These are phyloP conservation scores for Trametes sanguinea DNA, from an alignment of 768 basidiomycete species.

Conservation along the genomic window DNA sequence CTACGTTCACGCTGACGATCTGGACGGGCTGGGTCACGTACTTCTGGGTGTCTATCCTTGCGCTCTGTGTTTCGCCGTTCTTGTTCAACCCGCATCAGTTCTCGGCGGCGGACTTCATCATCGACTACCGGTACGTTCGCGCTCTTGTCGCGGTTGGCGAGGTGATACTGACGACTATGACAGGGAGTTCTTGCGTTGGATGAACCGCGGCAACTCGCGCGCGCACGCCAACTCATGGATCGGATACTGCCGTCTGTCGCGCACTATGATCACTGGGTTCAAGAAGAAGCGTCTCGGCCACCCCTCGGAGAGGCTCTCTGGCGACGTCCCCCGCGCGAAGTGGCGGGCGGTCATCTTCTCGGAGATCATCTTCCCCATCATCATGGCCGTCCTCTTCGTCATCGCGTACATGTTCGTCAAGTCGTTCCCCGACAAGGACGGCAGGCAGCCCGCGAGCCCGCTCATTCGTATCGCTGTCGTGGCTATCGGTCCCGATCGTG, in stretches of 20 bases:
- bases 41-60: conserved; percentile 95
- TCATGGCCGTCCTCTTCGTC: conserved; percentile 84
- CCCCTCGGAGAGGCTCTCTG: conserved; percentile 95
- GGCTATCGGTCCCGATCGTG: conserved; percentile 90
- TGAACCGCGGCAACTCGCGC: conserved; percentile 97
- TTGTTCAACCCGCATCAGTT: conserved; percentile 99
- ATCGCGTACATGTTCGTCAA: conserved; percentile 93
- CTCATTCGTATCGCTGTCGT: conserved; percentile 93
- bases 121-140: conserved; percentile 81
- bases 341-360: conserved; percentile 91
- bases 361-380: conserved; percentile 82
- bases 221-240: conserved; percentile 99
- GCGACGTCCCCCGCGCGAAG: conserved; percentile 90
- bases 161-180: conserved; percentile 19
- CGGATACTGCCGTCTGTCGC: conserved; percentile 95
- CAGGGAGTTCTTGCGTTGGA: conserved; percentile 98
- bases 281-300: conserved; percentile 97
- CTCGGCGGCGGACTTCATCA: conserved; percentile 93
- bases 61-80: conserved; percentile 94
- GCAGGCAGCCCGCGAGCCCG: conserved; percentile 72
- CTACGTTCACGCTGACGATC: conserved; percentile 89
- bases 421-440: conserved; percentile 69
- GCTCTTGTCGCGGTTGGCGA: background rate
- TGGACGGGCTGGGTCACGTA: conserved; percentile 95
- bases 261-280: conserved; percentile 99